phyloP scores from a whole-genome alignment of 2,329 filamentous ascomycete species.

The Emydomyces testavorans region DNA sequence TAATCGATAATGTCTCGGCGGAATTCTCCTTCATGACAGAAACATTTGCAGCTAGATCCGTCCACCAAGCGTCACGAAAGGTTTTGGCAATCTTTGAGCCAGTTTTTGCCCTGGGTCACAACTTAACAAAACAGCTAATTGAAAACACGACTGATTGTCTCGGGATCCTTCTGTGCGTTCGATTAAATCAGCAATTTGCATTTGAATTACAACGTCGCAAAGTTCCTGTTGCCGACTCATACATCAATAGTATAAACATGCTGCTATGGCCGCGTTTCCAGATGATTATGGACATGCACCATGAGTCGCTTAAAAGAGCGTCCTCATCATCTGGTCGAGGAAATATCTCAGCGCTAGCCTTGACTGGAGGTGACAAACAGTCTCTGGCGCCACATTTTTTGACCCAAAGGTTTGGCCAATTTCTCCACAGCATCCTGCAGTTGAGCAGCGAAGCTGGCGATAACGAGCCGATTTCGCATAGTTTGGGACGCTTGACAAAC shows the following conservation, averaged over 20 bases:
- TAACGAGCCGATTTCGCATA: slow-evolving; percentile 81
- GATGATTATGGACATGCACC: slow-evolving; percentile 83
- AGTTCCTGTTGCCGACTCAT: slow-evolving; percentile 75
- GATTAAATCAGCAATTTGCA: slow-evolving; percentile 84
- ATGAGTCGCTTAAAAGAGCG: slow-evolving; percentile 64
- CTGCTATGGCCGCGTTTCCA: slow-evolving; percentile 93
- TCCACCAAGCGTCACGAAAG: slow-evolving; percentile 65
- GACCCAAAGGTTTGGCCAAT: slow-evolving; percentile 90
- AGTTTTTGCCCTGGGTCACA: slow-evolving; percentile 72
- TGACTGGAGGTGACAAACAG: slow-evolving; percentile 39
- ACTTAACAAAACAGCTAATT: slow-evolving; percentile 63
- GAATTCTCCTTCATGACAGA: slow-evolving; percentile 89
- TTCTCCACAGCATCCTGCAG: slow-evolving; percentile 70
- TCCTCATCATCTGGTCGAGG: slow-evolving; percentile 39
- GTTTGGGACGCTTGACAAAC: slow-evolving; percentile 60
- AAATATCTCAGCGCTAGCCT: slow-evolving; percentile 42
- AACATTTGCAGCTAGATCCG: slow-evolving; percentile 73
- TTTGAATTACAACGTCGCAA: slow-evolving; percentile 89
- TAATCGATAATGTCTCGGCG: slow-evolving; percentile 85
- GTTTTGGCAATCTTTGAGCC: slow-evolving; percentile 84
- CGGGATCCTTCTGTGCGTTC: slow-evolving; percentile 79
- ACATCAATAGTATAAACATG: slow-evolving; percentile 93
- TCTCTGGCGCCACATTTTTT: slow-evolving; percentile 68
- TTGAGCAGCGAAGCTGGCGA: slow-evolving; percentile 86
- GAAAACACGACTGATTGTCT: slow-evolving; percentile 71